Evolutionary conservation across 768 basidiomycete genomes (phyloP), one percentile per base, ranked within the genome.

Genomic region (Coprinopsis cinerea): DNA sequence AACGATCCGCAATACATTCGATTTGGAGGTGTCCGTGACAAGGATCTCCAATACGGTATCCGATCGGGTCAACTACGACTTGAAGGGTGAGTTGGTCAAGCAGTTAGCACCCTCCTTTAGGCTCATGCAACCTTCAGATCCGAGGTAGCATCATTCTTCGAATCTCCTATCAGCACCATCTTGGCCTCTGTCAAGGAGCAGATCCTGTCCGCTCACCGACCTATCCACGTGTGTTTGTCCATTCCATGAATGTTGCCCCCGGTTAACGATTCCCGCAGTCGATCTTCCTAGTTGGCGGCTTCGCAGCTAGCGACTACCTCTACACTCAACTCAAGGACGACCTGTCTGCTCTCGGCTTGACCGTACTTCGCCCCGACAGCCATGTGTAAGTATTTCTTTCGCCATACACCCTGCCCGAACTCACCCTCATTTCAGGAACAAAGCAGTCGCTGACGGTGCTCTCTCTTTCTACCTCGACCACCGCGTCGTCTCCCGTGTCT

Each of bases 361-460:
- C 37, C 11, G 44, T 57, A 10, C 47, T 42, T 20, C 56, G 56
- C 6, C 56, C 56, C 18, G 56, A 57, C 17, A 48, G 53, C n/a
- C 50, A 54, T 47, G 49, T 57, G 56, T 57, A 47, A 37, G 53
- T 48, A 2, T 23, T 10, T 10, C 26, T 17, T 15, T 9, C 5
- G 4, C 26, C 22, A 13, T 9, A 2, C 24, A n/a, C 6, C 18
- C 13, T 7, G 5, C 22, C n/a, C 4, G 10, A 24, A 11, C 36
- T 45, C 15, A 41, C 17, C 30, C 15, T n/a, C 11, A 17, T 18
- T 34, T 17, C 41, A 66, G 64, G 44, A 64, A 64, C 39, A 66
- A 67, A 46, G 66, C 66, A 4, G 63, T 67, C 0, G 62, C 64
- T 1, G 66, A 65, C 47, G 66, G 66, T 17, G 61, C 63, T 2